A percentile compares a stretch with the other conserved stretches of the same genome.
phyloP scores from a whole-genome alignment of 805 yeast species.

The Barnettozyma wickerhamii region DNA sequence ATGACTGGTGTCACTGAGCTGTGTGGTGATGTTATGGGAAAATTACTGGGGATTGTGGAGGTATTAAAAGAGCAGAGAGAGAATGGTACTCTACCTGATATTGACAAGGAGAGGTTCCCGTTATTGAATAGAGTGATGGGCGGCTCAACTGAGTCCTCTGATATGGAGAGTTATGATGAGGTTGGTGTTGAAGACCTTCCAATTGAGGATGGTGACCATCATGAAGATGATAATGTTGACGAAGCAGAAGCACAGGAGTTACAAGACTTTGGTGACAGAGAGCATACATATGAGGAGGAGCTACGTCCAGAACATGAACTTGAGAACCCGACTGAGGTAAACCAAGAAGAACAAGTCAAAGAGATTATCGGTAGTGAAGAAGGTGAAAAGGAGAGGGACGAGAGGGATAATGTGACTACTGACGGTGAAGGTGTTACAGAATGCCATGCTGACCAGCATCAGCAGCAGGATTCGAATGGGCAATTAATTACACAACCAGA shows the following conservation, averaged over 20 bases:
- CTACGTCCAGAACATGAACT: background rate
- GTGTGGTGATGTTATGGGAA: slow-evolving; percentile 15
- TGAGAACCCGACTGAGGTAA: too few relatives aligned
- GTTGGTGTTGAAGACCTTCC: background rate
- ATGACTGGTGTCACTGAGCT: slow-evolving; percentile 6
- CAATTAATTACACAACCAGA: too few relatives aligned
- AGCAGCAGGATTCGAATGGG: too few relatives aligned
- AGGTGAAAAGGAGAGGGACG: too few relatives aligned
- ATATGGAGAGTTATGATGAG: slow-evolving; percentile 5
- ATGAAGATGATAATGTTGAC: background rate
- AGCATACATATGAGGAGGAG: background rate
- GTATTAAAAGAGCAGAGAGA: slow-evolving; percentile 5
- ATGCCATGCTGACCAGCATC: too few relatives aligned
- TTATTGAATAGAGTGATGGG: slow-evolving; percentile 4
- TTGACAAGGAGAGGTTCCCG: slow-evolving; percentile 6
- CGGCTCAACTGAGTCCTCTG: background rate
- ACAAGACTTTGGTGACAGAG: too few relatives aligned
- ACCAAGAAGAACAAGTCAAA: too few relatives aligned
- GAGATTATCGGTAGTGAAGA: too few relatives aligned
- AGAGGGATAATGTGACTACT: too few relatives aligned
- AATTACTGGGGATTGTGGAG: slow-evolving; percentile 13
- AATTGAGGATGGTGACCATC: background rate
- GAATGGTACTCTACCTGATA: slow-evolving; percentile 1
- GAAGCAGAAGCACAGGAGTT: background rate
- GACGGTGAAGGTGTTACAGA: too few relatives aligned